These are phyloP conservation scores for Hydnomerulius pinastri DNA, from an alignment of 768 basidiomycete species.

Conservation along the genomic window DNA sequence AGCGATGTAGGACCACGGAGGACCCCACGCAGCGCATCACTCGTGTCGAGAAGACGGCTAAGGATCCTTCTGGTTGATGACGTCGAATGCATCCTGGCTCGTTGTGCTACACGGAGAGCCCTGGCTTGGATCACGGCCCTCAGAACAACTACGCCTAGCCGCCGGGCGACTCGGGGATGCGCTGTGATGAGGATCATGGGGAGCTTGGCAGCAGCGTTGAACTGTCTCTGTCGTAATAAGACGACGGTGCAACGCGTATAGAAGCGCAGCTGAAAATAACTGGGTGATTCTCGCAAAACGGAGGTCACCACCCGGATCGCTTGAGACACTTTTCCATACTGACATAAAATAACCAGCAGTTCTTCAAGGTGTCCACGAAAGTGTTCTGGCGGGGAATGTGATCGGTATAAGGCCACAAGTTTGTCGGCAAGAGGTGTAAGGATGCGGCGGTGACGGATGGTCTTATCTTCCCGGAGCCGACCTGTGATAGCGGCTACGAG, in stretches of 20 bases:
- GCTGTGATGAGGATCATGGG: constrained; percentile 20
- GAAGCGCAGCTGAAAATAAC: constrained; percentile 42
- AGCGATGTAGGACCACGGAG: constrained; percentile 13
- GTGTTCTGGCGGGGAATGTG: constrained; percentile 37
- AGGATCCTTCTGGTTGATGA: neutral
- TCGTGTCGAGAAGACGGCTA: neutral
- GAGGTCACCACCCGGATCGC: constrained; percentile 43
- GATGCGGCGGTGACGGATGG: constrained; percentile 29
- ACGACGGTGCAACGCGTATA: constrained; percentile 38
- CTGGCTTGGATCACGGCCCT: constrained; percentile 10
- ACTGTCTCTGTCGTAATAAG: constrained; percentile 44
- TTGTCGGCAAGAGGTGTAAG: constrained; percentile 37
- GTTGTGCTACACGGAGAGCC: constrained; percentile 8
- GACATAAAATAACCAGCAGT: constrained; percentile 42
- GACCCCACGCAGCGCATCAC: neutral
- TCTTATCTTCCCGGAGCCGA: constrained; percentile 37
- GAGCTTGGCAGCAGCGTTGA: constrained; percentile 35
- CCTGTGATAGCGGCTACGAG: constrained; percentile 42
- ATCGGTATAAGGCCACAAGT: constrained; percentile 39
- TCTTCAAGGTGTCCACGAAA: constrained; percentile 47
- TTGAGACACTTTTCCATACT: constrained; percentile 35
- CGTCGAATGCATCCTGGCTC: neutral
- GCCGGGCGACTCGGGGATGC: constrained; percentile 15
- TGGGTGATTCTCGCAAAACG: constrained; percentile 35
- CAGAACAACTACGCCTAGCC: constrained; percentile 5